These are phyloP conservation scores for Aureobasidium mangrovei DNA, from an alignment of 2,329 filamentous ascomycete species.

Conservation along the genomic window DNA sequence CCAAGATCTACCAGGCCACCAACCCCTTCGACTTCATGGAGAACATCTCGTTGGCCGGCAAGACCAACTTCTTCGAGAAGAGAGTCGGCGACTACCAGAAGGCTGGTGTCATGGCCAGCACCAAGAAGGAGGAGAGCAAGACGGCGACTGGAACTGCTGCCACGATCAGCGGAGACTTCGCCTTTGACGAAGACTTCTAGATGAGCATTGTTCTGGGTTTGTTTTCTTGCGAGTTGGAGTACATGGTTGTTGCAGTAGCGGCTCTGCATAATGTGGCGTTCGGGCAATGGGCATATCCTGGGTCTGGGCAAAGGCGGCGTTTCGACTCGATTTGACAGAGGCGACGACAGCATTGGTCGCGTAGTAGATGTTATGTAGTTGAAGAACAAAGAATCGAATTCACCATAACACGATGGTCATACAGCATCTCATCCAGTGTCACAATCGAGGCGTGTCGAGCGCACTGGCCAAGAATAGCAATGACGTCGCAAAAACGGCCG, in stretches of 20 bases:
- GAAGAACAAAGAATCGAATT: not conserved
- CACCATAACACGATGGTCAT: not conserved
- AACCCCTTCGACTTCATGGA: conserved; percentile 99
- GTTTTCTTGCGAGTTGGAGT: conserved; percentile 10
- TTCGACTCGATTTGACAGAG: conserved; percentile 2
- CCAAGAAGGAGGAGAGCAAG: conserved; percentile 57
- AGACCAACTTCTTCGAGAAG: conserved; percentile 99
- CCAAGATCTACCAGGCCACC: conserved; percentile 82
- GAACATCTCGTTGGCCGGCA: conserved; percentile 96
- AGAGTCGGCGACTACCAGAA: conserved; percentile 99
- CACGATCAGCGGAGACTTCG: conserved; percentile 61
- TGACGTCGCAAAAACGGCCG: not conserved
- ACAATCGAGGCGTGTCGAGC: no score
- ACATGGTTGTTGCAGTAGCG: conserved; percentile 7
- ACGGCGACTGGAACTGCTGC: conserved; percentile 41
- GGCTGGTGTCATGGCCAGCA: conserved; percentile 94
- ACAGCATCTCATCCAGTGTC: not conserved
- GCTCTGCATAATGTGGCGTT: conserved; percentile 15
- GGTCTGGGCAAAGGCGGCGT: conserved; percentile 10
- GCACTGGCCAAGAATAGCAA: conserved; percentile 10
- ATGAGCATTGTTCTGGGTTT: conserved; percentile 21
- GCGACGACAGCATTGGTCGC: not conserved
- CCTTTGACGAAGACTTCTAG: conserved; percentile 96
- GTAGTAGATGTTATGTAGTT: conserved; percentile 4
- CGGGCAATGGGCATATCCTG: conserved; percentile 13